These are phyloP conservation scores for Rhodotorula paludigena DNA, from an alignment of 768 basidiomycete genomes.

Conservation along the genomic window DNA sequence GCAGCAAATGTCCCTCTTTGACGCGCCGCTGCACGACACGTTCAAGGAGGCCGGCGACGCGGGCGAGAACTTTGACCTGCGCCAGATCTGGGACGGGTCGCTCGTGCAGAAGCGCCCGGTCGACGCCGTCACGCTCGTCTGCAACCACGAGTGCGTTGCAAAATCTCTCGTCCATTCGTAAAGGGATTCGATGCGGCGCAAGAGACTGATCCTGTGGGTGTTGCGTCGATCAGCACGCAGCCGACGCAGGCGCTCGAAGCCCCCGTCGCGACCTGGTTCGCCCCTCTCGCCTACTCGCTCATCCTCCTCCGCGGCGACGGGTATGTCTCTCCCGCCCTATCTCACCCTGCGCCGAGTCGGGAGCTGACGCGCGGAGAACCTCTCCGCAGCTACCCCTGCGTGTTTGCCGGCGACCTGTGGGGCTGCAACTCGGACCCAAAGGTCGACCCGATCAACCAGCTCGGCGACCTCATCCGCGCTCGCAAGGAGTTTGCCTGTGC, in stretches of 20 bases:
- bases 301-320: constrained; percentile 50
- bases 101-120: constrained; percentile 48
- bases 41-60: constrained; percentile 48
- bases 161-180: not conserved
- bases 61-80: constrained; percentile 47
- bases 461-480: constrained; percentile 48
- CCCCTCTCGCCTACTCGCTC: constrained; percentile 51
- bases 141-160: constrained; percentile 15
- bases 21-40: constrained; percentile 39
- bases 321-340: constrained; percentile 43
- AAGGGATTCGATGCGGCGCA: no score
- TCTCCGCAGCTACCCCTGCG: not conserved
- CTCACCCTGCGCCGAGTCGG: no score
- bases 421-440: constrained; percentile 46
- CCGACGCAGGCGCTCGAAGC: constrained; percentile 49
- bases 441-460: constrained; percentile 46
- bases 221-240: constrained; percentile 48
- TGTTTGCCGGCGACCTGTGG: constrained; percentile 49
- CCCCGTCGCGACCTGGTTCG: constrained; percentile 49
- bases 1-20: not conserved
- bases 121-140: constrained; percentile 49
- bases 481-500: constrained; percentile 33
- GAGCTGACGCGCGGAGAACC: no score
- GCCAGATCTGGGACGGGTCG: constrained; percentile 50
- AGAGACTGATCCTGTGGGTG: no score